Conservation (phyloP, 2,329 filamentous ascomycete species). For the Talaromyces piceae region DNA sequence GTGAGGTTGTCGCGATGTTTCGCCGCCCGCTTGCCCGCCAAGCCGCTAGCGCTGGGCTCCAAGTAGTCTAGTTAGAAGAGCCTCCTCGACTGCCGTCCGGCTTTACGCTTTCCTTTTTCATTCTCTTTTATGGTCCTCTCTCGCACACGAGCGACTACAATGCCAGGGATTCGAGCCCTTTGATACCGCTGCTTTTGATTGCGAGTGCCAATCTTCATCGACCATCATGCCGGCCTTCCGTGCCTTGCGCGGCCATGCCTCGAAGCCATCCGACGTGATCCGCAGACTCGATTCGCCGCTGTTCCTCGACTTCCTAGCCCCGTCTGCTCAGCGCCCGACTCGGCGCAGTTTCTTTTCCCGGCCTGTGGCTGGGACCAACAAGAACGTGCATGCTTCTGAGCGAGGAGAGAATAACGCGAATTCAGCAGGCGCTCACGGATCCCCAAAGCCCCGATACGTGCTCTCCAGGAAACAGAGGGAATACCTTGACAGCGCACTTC, state of each 20-base stretch:
- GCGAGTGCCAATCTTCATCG: too few relatives aligned
- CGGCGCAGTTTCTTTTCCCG: conserved; percentile 18
- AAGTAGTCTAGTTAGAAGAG: too few relatives aligned
- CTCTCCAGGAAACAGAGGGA: conserved; percentile 63
- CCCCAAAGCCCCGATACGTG: conserved; percentile 40
- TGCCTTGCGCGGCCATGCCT: conserved; percentile 16
- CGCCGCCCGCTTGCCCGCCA: not conserved
- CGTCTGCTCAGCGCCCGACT: conserved; percentile 20
- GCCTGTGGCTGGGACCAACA: not conserved
- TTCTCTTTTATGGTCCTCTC: too few relatives aligned
- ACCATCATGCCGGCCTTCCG: conserved; percentile 20
- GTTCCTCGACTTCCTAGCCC: conserved; percentile 32
- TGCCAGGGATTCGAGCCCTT: too few relatives aligned
- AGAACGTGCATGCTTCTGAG: not conserved
- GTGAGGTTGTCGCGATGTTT: conserved; percentile 1
- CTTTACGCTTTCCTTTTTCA: not conserved
- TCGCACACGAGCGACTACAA: too few relatives aligned
- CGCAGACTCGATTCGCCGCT: conserved; percentile 16
- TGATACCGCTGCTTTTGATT: too few relatives aligned
- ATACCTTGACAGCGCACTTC: conserved; percentile 72
- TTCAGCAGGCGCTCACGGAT: conserved; percentile 16
- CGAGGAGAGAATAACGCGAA: conserved; percentile 20
- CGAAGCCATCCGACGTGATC: not conserved
- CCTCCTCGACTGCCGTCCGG: too few relatives aligned
- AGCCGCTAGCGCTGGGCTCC: not conserved